Base-by-base conservation (phyloP, 345 rosid genomes). In the Gossypium thurberi region DNA sequence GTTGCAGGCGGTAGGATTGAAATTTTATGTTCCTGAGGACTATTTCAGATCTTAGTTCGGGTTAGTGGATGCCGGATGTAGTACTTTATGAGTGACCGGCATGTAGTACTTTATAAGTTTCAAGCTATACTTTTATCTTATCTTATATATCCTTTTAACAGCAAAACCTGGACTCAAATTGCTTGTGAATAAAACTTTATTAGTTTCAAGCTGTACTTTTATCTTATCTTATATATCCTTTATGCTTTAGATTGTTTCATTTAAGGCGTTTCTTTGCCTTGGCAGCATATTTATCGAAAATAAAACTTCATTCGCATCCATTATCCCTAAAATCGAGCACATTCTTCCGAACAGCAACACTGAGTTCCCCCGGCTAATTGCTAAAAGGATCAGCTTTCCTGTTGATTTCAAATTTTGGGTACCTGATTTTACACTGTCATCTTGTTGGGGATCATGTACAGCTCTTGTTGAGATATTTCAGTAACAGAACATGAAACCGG, bases 21-120 rank as follows among this genome's bases (percentile, higher is more conserved):
- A 85, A 84, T 91, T 93, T 83, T 77, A 78, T 37, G 83, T 89
- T 13, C 95, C 92, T 0, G 98, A 90, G 85, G 98, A 91, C 74
- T 91, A 87, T 78, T 90, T 93, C 50, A 20, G 60, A 71, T 25
- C 70, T 23, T 84, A 74, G 81, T 71, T 15, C 12, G 18, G 61
- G 33, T 37, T 40, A 63, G 53, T 5, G 8, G 26, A 1, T 58
- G 56, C 47, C 48, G 6, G 57, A 5, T 50, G 5, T 50, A 1
- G 50, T 10, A 2, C 4, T 48, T 51, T 51, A 14, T 51, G 18
- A 51, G n/a, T 51, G 56, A 4, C 56, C 17, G 20, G 56, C 56
- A 15, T 52, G 20, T 52, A 15, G 2, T 7, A 17, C 11, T 52
- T 17, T 52, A 52, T 14, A 17, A 14, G 56, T 51, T 51, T 51